Evolutionary conservation across 768 basidiomycete species (phyloP), one percentile per base, ranked within the genome.

Genomic region (Phylloporus sp.): DNA sequence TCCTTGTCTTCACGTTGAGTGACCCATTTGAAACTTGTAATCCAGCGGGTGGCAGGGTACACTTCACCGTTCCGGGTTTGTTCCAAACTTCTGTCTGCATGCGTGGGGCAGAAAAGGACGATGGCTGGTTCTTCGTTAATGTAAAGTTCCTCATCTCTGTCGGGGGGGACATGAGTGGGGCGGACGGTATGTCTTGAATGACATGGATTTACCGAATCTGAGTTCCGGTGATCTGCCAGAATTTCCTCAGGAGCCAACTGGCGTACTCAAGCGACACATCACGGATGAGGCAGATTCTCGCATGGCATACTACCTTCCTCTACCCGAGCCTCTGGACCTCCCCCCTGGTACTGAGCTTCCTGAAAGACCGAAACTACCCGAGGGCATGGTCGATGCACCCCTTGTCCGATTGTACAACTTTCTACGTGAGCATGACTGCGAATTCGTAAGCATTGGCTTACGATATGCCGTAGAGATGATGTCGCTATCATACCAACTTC

Each of bases 401-500:
- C 76, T 97, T 4, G 78, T 92, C 8, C 79, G 94, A 33, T 60
- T 91, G 7, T 93, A 79, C 68, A 95, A 94, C 56, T 89, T 95
- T 55, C 72, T 97, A 28, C 91, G 93, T 95, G 64, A 59, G 90
- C 65, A 57, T 5, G 38, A 14, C 41, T 29, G 35, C 11, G 1
- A 22, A 20, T 20, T 18, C 13, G 27, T 7, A 13, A 39, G 6
- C 6, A 14, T 21, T 33, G 17, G 18, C 42, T 55, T 20, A 55
- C 9, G 15, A 9, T 41, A 8, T 38, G 8, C 3, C 5, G 8
- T 52, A 94, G 91, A 93, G 62, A 86, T 90, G 74, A 88, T 93
- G 80, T 89, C 90, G 1, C 66, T 96, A 48, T 85, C 89, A 3
- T 96, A 96, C 66, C 93, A 95, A 58, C 75, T 97, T 14, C 94